These are phyloP conservation scores for Perkinsus olseni DNA, from an alignment of 169 alveolate species.

Conservation along the genomic window DNA sequence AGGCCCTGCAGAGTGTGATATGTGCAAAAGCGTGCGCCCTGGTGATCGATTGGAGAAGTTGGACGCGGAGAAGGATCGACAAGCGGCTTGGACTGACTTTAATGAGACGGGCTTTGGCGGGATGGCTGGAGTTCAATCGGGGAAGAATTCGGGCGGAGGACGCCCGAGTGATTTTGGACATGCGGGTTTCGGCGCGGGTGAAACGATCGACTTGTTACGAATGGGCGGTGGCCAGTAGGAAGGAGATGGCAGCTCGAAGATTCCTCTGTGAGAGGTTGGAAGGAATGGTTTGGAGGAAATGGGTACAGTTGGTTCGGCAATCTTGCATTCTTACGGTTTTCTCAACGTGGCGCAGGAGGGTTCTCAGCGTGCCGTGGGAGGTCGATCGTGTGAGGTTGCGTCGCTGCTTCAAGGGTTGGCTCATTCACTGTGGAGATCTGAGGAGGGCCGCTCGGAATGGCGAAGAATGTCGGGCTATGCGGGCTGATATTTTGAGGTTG, in stretches of 20 bases:
- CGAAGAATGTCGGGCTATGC: neutral
- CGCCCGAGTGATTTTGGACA: neutral
- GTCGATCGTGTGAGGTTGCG: neutral
- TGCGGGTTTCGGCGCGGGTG: neutral
- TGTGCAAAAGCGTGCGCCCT: neutral
- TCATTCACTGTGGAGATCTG: neutral
- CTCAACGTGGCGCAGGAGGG: neutral
- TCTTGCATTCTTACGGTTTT: neutral
- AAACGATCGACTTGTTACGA: neutral
- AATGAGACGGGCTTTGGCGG: neutral
- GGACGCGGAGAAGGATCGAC: neutral
- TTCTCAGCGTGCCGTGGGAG: neutral
- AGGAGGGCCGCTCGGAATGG: neutral
- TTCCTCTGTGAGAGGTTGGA: neutral
- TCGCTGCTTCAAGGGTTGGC: neutral
- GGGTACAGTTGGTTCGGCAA: neutral
- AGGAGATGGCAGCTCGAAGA: neutral
- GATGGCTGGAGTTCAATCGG: neutral
- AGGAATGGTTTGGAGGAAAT: neutral
- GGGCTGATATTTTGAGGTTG: neutral
- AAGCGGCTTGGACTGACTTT: neutral
- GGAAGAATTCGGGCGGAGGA: neutral
- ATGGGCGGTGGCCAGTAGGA: neutral
- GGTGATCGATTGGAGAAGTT: neutral
- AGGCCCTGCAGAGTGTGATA: neutral